Conservation (phyloP, 257 asterid species). For the Datura wrightii region DNA sequence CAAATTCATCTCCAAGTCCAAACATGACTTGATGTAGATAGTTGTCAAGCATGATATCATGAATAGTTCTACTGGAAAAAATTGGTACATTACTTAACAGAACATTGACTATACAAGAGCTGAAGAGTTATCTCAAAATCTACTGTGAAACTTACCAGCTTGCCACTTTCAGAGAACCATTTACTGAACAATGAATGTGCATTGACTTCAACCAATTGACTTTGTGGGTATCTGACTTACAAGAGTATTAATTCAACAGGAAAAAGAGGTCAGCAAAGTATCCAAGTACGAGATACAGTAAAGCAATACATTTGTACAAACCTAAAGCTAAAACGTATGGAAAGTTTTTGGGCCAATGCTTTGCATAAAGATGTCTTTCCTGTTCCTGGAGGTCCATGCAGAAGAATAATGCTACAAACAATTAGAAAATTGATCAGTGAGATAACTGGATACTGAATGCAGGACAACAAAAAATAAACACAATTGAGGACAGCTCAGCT, state of each 20-base stretch:
- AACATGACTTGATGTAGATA: slow-evolving; percentile 7
- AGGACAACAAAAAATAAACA: slow-evolving; percentile 4
- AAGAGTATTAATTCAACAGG: slow-evolving; percentile 28
- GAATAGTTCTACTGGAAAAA: not conserved
- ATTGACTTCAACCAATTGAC: slow-evolving; percentile 95
- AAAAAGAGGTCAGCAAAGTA: slow-evolving; percentile 4
- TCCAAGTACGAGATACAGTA: slow-evolving; percentile 21
- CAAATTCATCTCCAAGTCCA: slow-evolving; percentile 8
- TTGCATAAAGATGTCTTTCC: slow-evolving; percentile 99
- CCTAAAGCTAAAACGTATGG: slow-evolving; percentile 90
- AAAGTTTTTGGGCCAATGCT: slow-evolving; percentile 94
- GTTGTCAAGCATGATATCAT: not conserved
- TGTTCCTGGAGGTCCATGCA: slow-evolving; percentile 99
- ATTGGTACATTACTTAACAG: not conserved
- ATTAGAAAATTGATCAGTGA: slow-evolving; percentile 38
- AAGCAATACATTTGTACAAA: slow-evolving; percentile 34
- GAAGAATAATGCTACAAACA: slow-evolving; percentile 84
- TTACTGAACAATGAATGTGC: slow-evolving; percentile 99
- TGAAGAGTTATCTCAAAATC: slow-evolving; percentile 19
- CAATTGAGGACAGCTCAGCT: not conserved
- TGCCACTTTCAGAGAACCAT: slow-evolving; percentile 99
- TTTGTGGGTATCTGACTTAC: slow-evolving; percentile 71
- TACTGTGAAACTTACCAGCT: slow-evolving; percentile 65
- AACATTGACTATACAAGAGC: slow-evolving; percentile 4
- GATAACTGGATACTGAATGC: slow-evolving; percentile 20